phyloP scores from a whole-genome alignment of 805 yeast species.

The Starmerella etchellsii region DNA sequence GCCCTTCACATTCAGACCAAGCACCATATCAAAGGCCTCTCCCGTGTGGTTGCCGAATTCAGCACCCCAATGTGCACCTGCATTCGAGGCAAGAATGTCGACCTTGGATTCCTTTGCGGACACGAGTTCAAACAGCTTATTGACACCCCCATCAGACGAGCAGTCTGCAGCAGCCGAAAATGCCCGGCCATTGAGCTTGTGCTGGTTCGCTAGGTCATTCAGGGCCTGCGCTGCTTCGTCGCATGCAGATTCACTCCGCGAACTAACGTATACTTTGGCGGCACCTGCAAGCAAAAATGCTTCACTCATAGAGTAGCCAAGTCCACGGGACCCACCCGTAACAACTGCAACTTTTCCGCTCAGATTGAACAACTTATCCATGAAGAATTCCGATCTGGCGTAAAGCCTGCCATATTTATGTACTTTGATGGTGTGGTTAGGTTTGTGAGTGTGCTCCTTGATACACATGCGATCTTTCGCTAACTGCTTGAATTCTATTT shows the following conservation, averaged over 20 bases:
- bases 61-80: conserved; percentile 73
- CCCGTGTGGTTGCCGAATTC: conserved; percentile 49
- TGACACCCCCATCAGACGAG: conserved; percentile 38
- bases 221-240: conserved; percentile 38
- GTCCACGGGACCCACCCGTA: conserved; percentile 68
- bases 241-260: conserved; percentile 52
- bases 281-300: conserved; percentile 52
- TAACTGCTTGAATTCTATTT: too few relatives aligned
- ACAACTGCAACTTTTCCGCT: conserved; percentile 52
- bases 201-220: conserved; percentile 20
- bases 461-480: too few relatives aligned
- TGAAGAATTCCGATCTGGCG: too few relatives aligned
- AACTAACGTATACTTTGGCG: conserved; percentile 45
- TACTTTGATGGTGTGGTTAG: too few relatives aligned
- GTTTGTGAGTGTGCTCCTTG: too few relatives aligned
- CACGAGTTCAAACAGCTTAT: conserved; percentile 32
- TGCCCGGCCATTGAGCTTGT: conserved; percentile 28
- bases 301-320: conserved; percentile 58
- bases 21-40: conserved; percentile 46
- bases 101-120: conserved; percentile 32
- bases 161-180: conserved; percentile 45
- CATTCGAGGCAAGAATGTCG: conserved; percentile 59
- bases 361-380: conserved; percentile 27
- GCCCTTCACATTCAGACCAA: conserved; percentile 51
- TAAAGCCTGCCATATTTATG: too few relatives aligned